Evolutionary conservation across 2,329 filamentous ascomycete genomes (phyloP).

Genomic region (Pseudocercospora ulei): DNA sequence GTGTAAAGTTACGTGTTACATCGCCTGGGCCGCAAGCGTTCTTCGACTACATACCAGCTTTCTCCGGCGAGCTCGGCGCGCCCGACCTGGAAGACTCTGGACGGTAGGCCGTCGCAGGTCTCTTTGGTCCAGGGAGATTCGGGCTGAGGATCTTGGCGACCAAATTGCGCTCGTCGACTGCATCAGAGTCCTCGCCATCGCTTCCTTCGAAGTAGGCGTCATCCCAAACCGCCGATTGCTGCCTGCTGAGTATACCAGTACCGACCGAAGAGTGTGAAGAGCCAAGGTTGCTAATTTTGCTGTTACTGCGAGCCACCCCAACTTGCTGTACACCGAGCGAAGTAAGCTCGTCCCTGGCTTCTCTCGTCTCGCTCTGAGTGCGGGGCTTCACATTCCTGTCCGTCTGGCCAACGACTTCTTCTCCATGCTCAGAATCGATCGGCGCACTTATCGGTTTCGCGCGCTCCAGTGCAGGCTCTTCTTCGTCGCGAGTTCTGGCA

Average conservation of each 20-base stretch:
- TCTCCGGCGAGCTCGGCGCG: not conserved
- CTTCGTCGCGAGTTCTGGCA: constrained; percentile 56
- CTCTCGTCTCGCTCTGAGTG: constrained; percentile 42
- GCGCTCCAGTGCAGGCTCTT: constrained; percentile 58
- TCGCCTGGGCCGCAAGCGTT: no score
- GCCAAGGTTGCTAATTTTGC: constrained; percentile 15
- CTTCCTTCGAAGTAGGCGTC: constrained; percentile 42
- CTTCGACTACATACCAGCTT: no score
- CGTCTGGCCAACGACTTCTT: constrained; percentile 36
- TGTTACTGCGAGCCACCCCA: constrained; percentile 24
- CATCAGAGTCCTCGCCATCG: constrained; percentile 41
- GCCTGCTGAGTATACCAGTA: constrained; percentile 26
- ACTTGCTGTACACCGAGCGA: constrained; percentile 34
- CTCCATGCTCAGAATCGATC: constrained; percentile 43
- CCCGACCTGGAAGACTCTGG: constrained; percentile 5
- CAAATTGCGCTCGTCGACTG: constrained; percentile 31
- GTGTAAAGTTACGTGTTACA: no score
- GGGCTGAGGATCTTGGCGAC: constrained; percentile 29
- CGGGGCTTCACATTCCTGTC: constrained; percentile 34
- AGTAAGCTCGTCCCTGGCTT: constrained; percentile 38
- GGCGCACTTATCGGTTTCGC: constrained; percentile 49
- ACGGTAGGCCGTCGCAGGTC: constrained; percentile 22
- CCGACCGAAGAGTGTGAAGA: constrained; percentile 13
- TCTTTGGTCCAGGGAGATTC: constrained; percentile 19
- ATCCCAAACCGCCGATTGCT: constrained; percentile 42